These are phyloP conservation scores for Globisporangium apiculatum DNA, from an alignment of 352 stramenopile species.

Conservation along the genomic window DNA sequence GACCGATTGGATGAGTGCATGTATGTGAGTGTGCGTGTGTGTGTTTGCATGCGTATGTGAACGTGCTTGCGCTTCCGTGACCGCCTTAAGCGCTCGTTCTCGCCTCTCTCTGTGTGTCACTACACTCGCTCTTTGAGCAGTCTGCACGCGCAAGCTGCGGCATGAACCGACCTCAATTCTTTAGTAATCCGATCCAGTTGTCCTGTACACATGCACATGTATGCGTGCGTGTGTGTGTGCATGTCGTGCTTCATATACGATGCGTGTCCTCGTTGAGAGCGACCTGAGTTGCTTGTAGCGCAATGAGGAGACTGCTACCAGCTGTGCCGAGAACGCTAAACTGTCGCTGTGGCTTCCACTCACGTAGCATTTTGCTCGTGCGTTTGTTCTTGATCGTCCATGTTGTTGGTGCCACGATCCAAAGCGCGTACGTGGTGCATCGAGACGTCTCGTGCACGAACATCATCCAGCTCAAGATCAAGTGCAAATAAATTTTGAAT, in stretches of 20 bases:
- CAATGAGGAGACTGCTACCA: no score
- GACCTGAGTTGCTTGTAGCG: background rate
- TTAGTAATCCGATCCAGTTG: constrained; percentile 85
- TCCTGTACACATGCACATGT: constrained; percentile 3
- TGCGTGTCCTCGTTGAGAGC: background rate
- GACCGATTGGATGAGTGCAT: background rate
- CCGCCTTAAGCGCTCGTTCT: constrained; percentile 12
- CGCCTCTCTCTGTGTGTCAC: constrained; percentile 2
- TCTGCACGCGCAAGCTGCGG: constrained; percentile 9
- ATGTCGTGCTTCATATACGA: background rate
- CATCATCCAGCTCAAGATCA: no score
- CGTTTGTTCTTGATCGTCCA: no score
- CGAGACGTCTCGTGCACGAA: no score
- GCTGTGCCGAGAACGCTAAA: no score
- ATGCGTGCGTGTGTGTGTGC: background rate
- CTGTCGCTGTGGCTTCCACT: no score
- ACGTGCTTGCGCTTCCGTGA: constrained; percentile 21
- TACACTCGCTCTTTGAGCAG: background rate
- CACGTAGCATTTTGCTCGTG: no score
- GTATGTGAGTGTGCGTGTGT: background rate
- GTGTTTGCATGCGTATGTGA: constrained; percentile 12
- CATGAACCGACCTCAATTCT: constrained; percentile 44
- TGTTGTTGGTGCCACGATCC: no score
- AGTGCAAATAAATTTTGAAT: no score
- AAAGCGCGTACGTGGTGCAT: no score